Evolutionary conservation across 1,139 yeast genomes (phyloP), one percentile per base, ranked within the genome.

Genomic region (Meyerozyma elateridarum): DNA sequence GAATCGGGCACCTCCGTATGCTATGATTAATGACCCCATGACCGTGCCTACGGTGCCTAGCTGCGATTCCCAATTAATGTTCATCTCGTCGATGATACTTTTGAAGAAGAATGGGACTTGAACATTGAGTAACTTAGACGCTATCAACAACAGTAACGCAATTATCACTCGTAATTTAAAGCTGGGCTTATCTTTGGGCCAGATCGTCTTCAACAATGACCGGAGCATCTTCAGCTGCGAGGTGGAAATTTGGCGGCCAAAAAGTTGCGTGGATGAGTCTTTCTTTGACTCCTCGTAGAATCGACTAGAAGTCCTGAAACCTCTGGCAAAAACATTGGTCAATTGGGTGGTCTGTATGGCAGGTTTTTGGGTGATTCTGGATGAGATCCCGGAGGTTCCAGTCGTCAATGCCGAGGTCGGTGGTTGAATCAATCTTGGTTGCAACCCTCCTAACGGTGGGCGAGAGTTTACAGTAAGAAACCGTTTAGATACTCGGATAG

Each of bases 81-180:
- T 91, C 97, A 91, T 89, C 11, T 79, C 76, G 59, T 91, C 98
- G 29, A 91, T 79, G 33, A 88, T 89, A 28, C 75, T 72, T 51
- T 91, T 93, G 70, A 91, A 91, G 56, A 76, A 87, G 50, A 91
- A 89, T 0, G 99, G 99, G 4, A 91, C 98, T 54, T 91, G 95
- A 5, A 91, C 96, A 53, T 89, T 93, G 29, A 91, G 64, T 6
- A 91, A 51, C 54, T 91, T 91, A 18, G 96, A 84, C 0, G 79
- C 79, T 5, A 93, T 73, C 40, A 91, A 69, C 34, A 91, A 59
- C 0, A 79, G 49, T 17, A 91, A 54, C 0, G 98, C 96, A 6
- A 83, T 45, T 0, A 83, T 59, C 0, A 91, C 98, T 30, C 99
- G 64, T 22, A 75, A 50, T 51, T 79, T 83, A 41, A 85, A 87